Base-by-base conservation (phyloP, 257 asterid genomes). In the Echium plantagineum region DNA sequence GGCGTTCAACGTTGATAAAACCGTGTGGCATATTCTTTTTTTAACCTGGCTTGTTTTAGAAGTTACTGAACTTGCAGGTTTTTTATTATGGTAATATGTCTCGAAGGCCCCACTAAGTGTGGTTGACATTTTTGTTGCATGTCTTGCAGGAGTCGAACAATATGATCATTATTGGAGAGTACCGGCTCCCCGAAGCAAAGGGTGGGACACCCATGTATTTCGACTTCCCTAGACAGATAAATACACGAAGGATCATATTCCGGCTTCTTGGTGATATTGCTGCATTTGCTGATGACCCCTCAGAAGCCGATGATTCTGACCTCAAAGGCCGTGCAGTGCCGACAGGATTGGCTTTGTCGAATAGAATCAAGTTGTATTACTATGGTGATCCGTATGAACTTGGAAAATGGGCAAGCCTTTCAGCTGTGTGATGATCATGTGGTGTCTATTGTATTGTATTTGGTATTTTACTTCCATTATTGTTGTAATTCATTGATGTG, bases 351-450 rank as follows among this genome's bases (percentile, higher is more conserved):
- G 86, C 90, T 49, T 69, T 91, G 78, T 73, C 84, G 8, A 87
- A 85, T 72, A 87, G 82, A 74, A 57, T 91, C 56, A 91, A 91
- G 81, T 20, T 91, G 70, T 91, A 87, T 70, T 91, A 91, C 68
- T 83, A 87, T 59, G 95, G 86, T 0, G 96, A 85, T 66, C 95
- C 96, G 0, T 85, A 87, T 18, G 98, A 90, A 61, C 90, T 90
- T 1, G 98, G 95, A 12, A 90, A 90, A 76, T 90, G 96, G 96
- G 96, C 94, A 16, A 85, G 90, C 69, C 94, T 85, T 66, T 90
- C 96, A 13, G 94, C 91, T 51, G 74, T 90, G 54, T 90, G 85
- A 42, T 42, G 17, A 2, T 42, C 13, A 4, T 42, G 5, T 42
- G 4, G 49, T 42, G 49, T 42, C 16, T 42, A 17, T 42, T 42